Percentiles rank a stretch among this genome's conserved stretches.
Conservation (phyloP, 2,329 filamentous ascomycete genomes). For the Aspergillus novoparasiticus region DNA sequence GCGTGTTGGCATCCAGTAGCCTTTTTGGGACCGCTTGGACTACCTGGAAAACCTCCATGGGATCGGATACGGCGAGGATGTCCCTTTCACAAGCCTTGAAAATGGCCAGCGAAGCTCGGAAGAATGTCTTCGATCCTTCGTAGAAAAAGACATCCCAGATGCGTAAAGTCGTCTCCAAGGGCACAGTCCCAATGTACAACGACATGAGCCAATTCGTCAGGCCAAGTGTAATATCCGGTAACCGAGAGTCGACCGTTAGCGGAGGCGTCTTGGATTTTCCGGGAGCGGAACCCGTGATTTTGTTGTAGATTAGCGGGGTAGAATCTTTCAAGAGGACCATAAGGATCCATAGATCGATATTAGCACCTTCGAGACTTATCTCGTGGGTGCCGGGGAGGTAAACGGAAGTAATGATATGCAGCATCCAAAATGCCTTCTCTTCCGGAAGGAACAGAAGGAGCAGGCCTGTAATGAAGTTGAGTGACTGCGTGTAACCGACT, state of each 20-base stretch:
- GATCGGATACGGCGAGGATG: constrained; percentile 77
- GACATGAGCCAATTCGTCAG: constrained; percentile 99
- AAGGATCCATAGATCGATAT: constrained; percentile 89
- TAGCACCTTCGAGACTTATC: constrained; percentile 84
- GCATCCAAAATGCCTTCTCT: constrained; percentile 88
- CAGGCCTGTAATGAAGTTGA: constrained; percentile 92
- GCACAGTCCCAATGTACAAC: constrained; percentile 88
- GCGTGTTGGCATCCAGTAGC: constrained; percentile 76
- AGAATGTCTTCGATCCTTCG: constrained; percentile 90
- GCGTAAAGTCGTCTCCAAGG: constrained; percentile 85
- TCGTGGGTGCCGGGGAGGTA: constrained; percentile 93
- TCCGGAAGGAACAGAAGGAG: constrained; percentile 88
- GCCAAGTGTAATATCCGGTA: constrained; percentile 88
- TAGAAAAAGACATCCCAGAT: constrained; percentile 98
- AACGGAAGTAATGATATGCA: constrained; percentile 86
- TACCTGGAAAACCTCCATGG: constrained; percentile 94
- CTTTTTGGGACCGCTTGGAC: constrained; percentile 83
- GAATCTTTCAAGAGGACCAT: constrained; percentile 84
- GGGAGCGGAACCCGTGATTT: constrained; percentile 66
- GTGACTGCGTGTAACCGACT: constrained; percentile 92
- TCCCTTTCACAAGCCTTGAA: constrained; percentile 86
- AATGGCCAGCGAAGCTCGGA: constrained; percentile 85
- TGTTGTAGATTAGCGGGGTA: constrained; percentile 81
- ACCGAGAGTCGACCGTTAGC: constrained; percentile 51
- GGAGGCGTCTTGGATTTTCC: constrained; percentile 44